A percentile compares a stretch with the other conserved stretches of the same genome.
phyloP scores from a whole-genome alignment of 805 yeast genomes.

The Candida sonorensis region DNA sequence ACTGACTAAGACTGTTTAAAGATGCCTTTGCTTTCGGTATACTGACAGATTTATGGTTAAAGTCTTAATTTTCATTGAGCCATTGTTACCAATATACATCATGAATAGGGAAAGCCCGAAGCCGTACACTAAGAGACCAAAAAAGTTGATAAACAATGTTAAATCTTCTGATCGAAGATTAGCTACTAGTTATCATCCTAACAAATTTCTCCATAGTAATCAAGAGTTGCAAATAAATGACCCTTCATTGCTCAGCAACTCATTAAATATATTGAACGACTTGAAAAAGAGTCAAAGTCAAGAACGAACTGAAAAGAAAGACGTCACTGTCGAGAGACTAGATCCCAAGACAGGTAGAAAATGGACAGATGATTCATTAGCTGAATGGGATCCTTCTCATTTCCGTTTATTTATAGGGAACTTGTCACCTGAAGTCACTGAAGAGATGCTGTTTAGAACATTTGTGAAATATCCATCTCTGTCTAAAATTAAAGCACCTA shows the following conservation, averaged over 20 bases:
- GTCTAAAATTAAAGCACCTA: constrained; percentile 54
- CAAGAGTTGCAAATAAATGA: constrained; percentile 16
- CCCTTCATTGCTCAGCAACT: constrained; percentile 8
- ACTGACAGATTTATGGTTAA: no score
- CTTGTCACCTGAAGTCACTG: constrained; percentile 60
- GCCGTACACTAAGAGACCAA: background rate
- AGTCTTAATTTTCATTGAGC: no score
- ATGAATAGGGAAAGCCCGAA: background rate
- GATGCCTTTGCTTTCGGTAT: no score
- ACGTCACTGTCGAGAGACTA: constrained; percentile 32
- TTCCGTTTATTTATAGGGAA: constrained; percentile 73
- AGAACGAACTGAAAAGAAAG: constrained; percentile 2
- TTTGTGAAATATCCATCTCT: constrained; percentile 48
- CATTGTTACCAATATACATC: no score
- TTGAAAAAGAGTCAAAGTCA: constrained; percentile 4
- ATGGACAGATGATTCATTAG: constrained; percentile 41
- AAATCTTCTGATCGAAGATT: constrained; percentile 48
- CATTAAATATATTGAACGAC: constrained; percentile 15
- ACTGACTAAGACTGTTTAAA: no score
- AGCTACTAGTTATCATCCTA: constrained; percentile 47
- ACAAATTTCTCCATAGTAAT: constrained; percentile 32
- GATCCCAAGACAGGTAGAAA: constrained; percentile 36
- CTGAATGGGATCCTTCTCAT: constrained; percentile 66
- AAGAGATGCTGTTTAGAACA: constrained; percentile 45
- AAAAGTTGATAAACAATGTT: constrained; percentile 10